These are phyloP conservation scores for Aureobasidium vineae DNA, from an alignment of 2,329 filamentous ascomycete genomes.

Conservation along the genomic window DNA sequence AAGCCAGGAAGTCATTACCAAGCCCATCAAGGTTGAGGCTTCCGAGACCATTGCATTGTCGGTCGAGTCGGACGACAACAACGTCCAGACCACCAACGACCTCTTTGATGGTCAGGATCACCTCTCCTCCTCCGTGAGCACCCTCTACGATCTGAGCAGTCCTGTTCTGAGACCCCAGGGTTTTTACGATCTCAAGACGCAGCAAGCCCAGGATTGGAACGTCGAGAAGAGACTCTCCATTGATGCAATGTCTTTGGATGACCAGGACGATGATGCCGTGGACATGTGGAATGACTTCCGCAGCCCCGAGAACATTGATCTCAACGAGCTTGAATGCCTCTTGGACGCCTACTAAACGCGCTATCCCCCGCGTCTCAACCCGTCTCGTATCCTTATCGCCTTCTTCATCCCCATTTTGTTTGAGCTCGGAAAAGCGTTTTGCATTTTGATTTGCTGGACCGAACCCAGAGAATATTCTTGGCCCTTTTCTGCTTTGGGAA, in stretches of 20 bases:
- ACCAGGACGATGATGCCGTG: conserved; percentile 34
- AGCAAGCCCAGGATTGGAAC: conserved; percentile 16
- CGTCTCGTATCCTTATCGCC: conserved; percentile 2
- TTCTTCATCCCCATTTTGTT: conserved; percentile 11
- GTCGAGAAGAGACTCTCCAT: conserved; percentile 19
- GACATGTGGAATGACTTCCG: conserved; percentile 44
- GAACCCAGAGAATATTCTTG: conserved; percentile 8
- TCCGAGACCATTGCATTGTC: conserved; percentile 36
- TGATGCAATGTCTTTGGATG: conserved; percentile 30
- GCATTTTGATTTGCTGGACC: conserved; percentile 3
- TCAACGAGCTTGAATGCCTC: conserved; percentile 89
- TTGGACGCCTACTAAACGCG: conserved; percentile 57
- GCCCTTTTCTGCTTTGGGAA: conserved; percentile 10
- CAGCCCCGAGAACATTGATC: conserved; percentile 83
- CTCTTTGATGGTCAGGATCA: conserved; percentile 49
- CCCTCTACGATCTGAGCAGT: conserved; percentile 47
- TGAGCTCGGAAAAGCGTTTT: conserved; percentile 20
- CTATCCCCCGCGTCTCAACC: not conserved
- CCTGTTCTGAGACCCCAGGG: conserved; percentile 45
- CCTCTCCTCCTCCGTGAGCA: conserved; percentile 50
- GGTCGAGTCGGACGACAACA: conserved; percentile 49
- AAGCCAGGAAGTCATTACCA: conserved; percentile 39
- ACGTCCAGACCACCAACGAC: conserved; percentile 50
- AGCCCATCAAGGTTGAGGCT: conserved; percentile 38
- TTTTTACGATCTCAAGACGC: conserved; percentile 23